Evolutionary conservation across 345 rosid species (phyloP).

Genomic region (Cardamine resedifolia): DNA sequence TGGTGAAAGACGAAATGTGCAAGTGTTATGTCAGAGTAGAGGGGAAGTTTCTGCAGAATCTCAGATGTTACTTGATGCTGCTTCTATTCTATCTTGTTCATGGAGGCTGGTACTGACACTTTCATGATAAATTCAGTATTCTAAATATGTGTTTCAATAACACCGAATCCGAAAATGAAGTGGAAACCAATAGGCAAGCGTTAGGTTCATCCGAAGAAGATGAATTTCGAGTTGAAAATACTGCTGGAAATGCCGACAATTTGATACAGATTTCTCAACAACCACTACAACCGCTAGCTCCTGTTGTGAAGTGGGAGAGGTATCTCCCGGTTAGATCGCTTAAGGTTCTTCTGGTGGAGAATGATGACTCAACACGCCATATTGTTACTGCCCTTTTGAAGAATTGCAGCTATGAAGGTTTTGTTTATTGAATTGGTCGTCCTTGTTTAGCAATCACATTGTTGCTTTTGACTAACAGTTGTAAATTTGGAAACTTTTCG

Average conservation of each 20-base stretch:
- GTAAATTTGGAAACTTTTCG: slow-evolving; percentile 29
- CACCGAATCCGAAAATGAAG: slow-evolving; percentile 43
- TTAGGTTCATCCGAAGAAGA: slow-evolving; percentile 52
- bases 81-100: slow-evolving; percentile 45
- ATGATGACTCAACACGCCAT: slow-evolving; percentile 75
- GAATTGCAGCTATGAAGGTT: slow-evolving; percentile 86
- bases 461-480: slow-evolving; percentile 19
- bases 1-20: slow-evolving; percentile 29
- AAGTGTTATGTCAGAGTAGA: slow-evolving; percentile 25
- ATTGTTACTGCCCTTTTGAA: slow-evolving; percentile 71
- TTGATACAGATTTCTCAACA: slow-evolving; percentile 45
- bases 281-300: slow-evolving; percentile 42
- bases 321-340: slow-evolving; percentile 67
- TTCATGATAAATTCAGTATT: slow-evolving; percentile 8
- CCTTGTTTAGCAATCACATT: slow-evolving; percentile 16
- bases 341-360: slow-evolving; percentile 82
- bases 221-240: slow-evolving; percentile 43
- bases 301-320: slow-evolving; percentile 65
- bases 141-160: slow-evolving; percentile 47
- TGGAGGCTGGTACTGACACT: slow-evolving; percentile 38
- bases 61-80: slow-evolving; percentile 31
- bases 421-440: slow-evolving; percentile 4
- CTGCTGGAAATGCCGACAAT: slow-evolving; percentile 35
- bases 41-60: slow-evolving; percentile 28
- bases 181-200: slow-evolving; percentile 42